Evolutionary conservation across 331 rosid species (phyloP).

Genomic region (Malus hybrid): DNA sequence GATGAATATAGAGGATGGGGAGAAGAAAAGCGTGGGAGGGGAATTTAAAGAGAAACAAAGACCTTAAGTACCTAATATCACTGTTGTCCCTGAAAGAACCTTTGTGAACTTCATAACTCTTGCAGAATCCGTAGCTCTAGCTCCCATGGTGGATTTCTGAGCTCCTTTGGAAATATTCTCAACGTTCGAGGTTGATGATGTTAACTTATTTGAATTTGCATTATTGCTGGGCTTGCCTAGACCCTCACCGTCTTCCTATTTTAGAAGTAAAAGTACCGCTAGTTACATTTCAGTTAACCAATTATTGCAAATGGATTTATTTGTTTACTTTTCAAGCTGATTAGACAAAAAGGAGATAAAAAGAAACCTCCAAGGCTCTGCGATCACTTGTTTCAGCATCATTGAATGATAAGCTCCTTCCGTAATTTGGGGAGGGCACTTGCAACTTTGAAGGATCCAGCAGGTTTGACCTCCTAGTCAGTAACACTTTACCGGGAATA

Average conservation of each 20-base stretch:
- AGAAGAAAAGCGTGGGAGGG: background rate
- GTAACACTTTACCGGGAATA: slow-evolving; percentile 79
- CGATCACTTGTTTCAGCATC: slow-evolving; percentile 58
- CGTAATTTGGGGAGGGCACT: slow-evolving; percentile 39
- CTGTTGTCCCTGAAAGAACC: slow-evolving; percentile 71
- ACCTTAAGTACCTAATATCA: slow-evolving; percentile 52
- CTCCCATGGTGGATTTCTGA: slow-evolving; percentile 53
- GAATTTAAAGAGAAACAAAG: background rate
- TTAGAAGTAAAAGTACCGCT: slow-evolving; percentile 26
- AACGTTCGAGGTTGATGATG: slow-evolving; percentile 23
- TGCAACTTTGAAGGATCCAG: slow-evolving; percentile 28
- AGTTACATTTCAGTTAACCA: slow-evolving; percentile 3
- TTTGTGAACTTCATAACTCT: slow-evolving; percentile 72
- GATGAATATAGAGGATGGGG: background rate
- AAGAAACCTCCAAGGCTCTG: slow-evolving; percentile 38
- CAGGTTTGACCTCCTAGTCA: slow-evolving; percentile 61
- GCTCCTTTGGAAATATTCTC: slow-evolving; percentile 45
- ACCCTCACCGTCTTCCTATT: slow-evolving; percentile 53
- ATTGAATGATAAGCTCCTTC: slow-evolving; percentile 50
- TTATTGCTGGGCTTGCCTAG: slow-evolving; percentile 28
- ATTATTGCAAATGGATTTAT: background rate
- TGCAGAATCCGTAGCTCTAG: slow-evolving; percentile 90
- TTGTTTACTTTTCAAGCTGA: background rate
- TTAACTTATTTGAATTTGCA: slow-evolving; percentile 39
- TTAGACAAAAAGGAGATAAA: background rate